A percentile compares a stretch with the other conserved stretches of the same genome.
Evolutionary conservation across 306 rosid genomes (phyloP).

Genomic region (Echinosophora koreensis): DNA sequence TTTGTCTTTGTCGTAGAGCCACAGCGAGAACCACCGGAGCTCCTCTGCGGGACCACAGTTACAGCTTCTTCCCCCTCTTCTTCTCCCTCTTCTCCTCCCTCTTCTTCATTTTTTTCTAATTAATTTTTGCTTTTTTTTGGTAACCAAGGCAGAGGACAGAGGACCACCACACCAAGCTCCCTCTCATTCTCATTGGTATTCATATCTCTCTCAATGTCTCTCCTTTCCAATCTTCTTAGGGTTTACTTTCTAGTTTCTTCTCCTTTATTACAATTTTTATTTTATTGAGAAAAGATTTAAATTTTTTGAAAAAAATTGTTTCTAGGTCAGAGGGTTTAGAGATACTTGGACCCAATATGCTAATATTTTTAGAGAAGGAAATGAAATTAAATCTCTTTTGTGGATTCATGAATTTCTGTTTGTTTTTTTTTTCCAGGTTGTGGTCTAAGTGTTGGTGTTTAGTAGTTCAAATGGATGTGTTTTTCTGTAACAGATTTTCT

Average conservation of each 20-base stretch:
- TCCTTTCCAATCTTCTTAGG: constrained; percentile 12
- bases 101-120: too few relatives aligned
- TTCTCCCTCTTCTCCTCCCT: too few relatives aligned
- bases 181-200: constrained; percentile 77
- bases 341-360: background rate
- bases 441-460: background rate
- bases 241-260: background rate
- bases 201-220: background rate
- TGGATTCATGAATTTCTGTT: background rate
- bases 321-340: background rate
- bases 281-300: too few relatives aligned
- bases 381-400: background rate
- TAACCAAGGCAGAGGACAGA: too few relatives aligned
- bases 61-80: too few relatives aligned
- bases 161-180: too few relatives aligned
- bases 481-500: background rate
- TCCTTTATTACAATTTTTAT: too few relatives aligned
- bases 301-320: background rate
- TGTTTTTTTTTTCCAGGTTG: background rate
- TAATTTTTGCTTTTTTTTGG: too few relatives aligned
- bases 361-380: background rate
- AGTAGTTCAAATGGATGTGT: background rate
- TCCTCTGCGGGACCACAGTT: too few relatives aligned
- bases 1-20: too few relatives aligned
- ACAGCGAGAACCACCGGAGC: too few relatives aligned